Evolutionary conservation across 192 early-diverging fungal genomes (phyloP).

Genomic region (Coemansia sp.): DNA sequence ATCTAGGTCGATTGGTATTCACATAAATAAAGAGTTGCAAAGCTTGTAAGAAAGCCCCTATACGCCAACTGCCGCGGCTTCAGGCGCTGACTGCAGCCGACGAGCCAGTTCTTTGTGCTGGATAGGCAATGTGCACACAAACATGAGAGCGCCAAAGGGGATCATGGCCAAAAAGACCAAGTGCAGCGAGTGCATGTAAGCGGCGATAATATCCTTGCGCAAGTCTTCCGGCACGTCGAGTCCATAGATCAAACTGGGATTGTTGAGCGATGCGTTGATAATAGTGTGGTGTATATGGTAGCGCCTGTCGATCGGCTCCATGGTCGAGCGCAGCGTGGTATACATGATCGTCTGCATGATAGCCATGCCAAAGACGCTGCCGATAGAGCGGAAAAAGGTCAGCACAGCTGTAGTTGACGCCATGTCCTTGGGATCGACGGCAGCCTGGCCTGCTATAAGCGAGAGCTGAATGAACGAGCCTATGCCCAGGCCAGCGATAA

Average conservation of each 20-base stretch:
- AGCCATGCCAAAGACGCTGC: constrained; percentile 65
- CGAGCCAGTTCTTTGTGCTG: constrained; percentile 49
- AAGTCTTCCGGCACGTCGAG: constrained; percentile 39
- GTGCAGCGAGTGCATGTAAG: constrained; percentile 62
- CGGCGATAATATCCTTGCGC: constrained; percentile 53
- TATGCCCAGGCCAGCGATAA: constrained; percentile 74
- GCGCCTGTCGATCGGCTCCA: constrained; percentile 11
- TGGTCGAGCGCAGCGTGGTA: constrained; percentile 22
- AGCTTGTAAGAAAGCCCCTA: neutral
- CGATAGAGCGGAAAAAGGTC: constrained; percentile 70
- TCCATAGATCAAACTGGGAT: constrained; percentile 43
- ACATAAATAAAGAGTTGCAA: neutral
- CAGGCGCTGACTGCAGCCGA: constrained; percentile 22
- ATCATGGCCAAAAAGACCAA: constrained; percentile 58
- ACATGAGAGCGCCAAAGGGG: constrained; percentile 58
- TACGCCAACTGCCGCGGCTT: neutral
- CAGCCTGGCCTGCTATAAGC: constrained; percentile 70
- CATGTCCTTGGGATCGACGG: constrained; percentile 62
- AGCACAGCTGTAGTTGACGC: constrained; percentile 68
- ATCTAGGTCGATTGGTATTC: neutral
- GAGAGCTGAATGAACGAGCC: constrained; percentile 77
- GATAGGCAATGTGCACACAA: constrained; percentile 58
- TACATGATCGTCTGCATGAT: constrained; percentile 63
- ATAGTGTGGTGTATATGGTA: constrained; percentile 45
- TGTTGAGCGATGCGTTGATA: constrained; percentile 49